Evolutionary conservation across 768 basidiomycete genomes (phyloP).

Genomic region (Melanogaster broomeanus): DNA sequence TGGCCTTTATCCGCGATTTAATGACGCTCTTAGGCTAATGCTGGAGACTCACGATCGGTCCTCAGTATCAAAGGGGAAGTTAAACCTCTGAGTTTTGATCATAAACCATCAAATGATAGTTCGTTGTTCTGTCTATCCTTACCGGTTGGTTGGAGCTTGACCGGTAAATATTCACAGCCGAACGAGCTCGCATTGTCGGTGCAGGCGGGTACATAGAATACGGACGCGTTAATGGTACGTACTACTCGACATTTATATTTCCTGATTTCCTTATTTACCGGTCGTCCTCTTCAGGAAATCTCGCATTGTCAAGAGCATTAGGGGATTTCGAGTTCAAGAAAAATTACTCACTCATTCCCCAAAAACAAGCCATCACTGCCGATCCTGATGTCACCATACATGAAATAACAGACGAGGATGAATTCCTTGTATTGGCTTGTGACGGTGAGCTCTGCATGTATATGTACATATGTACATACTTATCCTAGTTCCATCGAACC

Average conservation of each 20-base stretch:
- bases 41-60: slow-evolving; percentile 94
- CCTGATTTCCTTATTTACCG: not conserved
- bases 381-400: slow-evolving; percentile 91
- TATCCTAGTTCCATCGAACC: slow-evolving; percentile 3
- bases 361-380: slow-evolving; percentile 92
- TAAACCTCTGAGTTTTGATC: slow-evolving; percentile 89
- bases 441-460: slow-evolving; percentile 65
- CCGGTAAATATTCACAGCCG: slow-evolving; percentile 47
- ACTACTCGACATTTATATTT: not conserved
- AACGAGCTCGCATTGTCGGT: slow-evolving; percentile 80
- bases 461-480: not conserved
- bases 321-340: slow-evolving; percentile 99
- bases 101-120: slow-evolving; percentile 92
- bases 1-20: slow-evolving; percentile 1
- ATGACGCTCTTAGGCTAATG: slow-evolving; percentile 75
- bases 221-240: slow-evolving; percentile 91
- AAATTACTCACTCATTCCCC: slow-evolving; percentile 76
- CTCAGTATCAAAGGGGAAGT: slow-evolving; percentile 83
- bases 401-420: slow-evolving; percentile 83
- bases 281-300: slow-evolving; percentile 64
- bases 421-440: slow-evolving; percentile 95
- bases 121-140: slow-evolving; percentile 27
- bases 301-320: slow-evolving; percentile 91
- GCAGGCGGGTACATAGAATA: slow-evolving; percentile 97
- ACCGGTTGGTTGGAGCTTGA: not conserved